Evolutionary conservation across 2,329 filamentous ascomycete genomes (phyloP).

Genomic region (Coniella vitis): DNA sequence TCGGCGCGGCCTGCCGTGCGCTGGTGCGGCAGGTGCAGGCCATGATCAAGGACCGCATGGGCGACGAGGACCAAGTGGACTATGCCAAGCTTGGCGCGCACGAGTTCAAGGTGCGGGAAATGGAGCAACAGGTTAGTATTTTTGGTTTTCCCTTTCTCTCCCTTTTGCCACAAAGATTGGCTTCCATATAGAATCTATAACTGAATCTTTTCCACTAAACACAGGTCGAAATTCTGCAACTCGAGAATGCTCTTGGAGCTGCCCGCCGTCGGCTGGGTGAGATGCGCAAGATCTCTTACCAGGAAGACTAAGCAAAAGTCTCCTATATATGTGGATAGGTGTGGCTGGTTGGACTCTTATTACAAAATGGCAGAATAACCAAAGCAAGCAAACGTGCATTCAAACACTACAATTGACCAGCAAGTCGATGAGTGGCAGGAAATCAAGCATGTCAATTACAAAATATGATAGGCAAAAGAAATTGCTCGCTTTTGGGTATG

Average conservation of each 20-base stretch:
- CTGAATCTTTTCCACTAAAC: background rate
- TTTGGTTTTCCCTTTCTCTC: no score
- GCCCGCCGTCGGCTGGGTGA: slow-evolving; percentile 83
- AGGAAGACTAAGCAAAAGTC: slow-evolving; percentile 53
- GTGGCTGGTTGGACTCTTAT: no score
- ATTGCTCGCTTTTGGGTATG: no score
- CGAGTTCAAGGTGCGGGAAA: slow-evolving; percentile 97
- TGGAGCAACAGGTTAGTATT: slow-evolving; percentile 93
- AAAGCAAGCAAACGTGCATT: no score
- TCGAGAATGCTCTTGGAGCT: slow-evolving; percentile 77
- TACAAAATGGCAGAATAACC: no score
- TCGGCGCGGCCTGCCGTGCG: slow-evolving; percentile 78
- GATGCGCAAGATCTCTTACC: slow-evolving; percentile 97
- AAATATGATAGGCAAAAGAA: no score
- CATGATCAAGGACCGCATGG: slow-evolving; percentile 83
- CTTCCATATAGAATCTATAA: no score
- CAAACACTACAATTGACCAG: no score
- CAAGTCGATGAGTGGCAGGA: no score
- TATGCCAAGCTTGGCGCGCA: slow-evolving; percentile 83
- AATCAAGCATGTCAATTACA: no score
- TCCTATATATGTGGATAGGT: background rate
- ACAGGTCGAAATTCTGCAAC: slow-evolving; percentile 92
- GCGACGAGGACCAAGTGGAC: slow-evolving; percentile 77
- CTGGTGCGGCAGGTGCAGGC: slow-evolving; percentile 89
- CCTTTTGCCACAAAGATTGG: no score